Conservation (phyloP, 2,329 filamentous ascomycete genomes). For the Phoma sp. region DNA sequence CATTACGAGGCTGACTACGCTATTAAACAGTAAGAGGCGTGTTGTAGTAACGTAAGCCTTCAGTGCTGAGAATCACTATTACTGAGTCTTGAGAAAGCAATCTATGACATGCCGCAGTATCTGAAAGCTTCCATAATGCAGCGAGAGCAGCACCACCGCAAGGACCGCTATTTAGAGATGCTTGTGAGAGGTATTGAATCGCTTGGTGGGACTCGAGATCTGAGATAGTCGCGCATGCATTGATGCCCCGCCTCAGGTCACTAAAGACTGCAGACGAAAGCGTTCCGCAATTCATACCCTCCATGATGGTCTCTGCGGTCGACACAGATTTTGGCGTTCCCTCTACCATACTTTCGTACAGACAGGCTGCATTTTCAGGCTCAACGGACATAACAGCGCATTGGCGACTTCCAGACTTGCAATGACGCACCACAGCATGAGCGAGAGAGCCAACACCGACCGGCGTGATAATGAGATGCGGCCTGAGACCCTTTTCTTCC, state of each 20-base stretch:
- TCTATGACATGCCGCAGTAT: conserved; percentile 42
- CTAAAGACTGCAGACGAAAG: conserved; percentile 71
- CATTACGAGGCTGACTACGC: too few relatives aligned
- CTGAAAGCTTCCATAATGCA: conserved; percentile 59
- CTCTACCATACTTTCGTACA: conserved; percentile 58
- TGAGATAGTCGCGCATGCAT: conserved; percentile 65
- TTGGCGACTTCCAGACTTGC: conserved; percentile 54
- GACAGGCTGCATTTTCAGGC: conserved; percentile 67
- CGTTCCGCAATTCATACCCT: conserved; percentile 74
- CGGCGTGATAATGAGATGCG: conserved; percentile 64
- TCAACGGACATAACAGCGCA: conserved; percentile 70
- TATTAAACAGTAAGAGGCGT: too few relatives aligned
- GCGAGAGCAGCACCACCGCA: conserved; percentile 67
- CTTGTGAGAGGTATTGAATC: conserved; percentile 58
- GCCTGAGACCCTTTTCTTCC: conserved; percentile 40
- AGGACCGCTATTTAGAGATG: conserved; percentile 62
- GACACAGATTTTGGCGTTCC: conserved; percentile 57
- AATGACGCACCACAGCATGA: conserved; percentile 71
- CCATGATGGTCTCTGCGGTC: conserved; percentile 72
- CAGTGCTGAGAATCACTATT: conserved; percentile 71
- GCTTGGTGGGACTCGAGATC: conserved; percentile 68
- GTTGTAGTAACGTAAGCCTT: conserved; percentile 54
- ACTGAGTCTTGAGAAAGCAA: conserved; percentile 57
- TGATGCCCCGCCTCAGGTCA: conserved; percentile 62
- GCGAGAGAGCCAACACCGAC: conserved; percentile 77